phyloP scores from a whole-genome alignment of 2,329 filamentous ascomycete genomes.

The Fusarium chaquense region DNA sequence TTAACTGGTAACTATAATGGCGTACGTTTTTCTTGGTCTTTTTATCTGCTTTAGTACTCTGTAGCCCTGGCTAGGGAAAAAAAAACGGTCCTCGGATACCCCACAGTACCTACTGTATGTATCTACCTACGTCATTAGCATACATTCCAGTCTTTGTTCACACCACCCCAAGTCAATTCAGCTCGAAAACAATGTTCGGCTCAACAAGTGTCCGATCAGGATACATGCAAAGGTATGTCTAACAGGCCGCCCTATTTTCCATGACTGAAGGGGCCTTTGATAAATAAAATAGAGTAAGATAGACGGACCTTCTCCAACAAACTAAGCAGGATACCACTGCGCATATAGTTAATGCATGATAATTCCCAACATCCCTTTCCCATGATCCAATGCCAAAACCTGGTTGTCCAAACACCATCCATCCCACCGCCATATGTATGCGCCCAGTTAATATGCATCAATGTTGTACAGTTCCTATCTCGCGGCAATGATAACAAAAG shows the following conservation, averaged over 20 bases:
- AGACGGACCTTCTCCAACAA: neutral
- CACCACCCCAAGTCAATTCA: neutral
- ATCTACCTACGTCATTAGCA: constrained; percentile 36
- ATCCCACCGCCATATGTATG: constrained; percentile 20
- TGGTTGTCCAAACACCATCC: constrained; percentile 31
- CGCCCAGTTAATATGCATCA: constrained; percentile 33
- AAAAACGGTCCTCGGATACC: constrained; percentile 7
- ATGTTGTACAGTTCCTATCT: constrained; percentile 40
- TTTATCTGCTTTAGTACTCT: neutral
- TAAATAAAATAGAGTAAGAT: neutral
- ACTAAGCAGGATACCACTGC: constrained; percentile 10
- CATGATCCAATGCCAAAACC: constrained; percentile 25
- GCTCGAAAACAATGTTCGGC: neutral
- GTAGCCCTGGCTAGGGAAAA: neutral
- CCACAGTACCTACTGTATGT: constrained; percentile 22
- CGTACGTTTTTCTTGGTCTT: neutral
- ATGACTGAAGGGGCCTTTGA: neutral
- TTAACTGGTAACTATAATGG: neutral
- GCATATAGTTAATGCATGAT: constrained; percentile 25
- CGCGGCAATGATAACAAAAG: constrained; percentile 21
- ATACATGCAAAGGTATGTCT: too few species aligned
- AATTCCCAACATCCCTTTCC: constrained; percentile 15
- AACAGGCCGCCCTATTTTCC: too few species aligned
- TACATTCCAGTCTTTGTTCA: neutral
- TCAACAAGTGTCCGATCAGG: neutral